A percentile compares a stretch with the other conserved stretches of the same genome.
phyloP scores from a whole-genome alignment of 352 stramenopile species.

The Globisporangium polare region DNA sequence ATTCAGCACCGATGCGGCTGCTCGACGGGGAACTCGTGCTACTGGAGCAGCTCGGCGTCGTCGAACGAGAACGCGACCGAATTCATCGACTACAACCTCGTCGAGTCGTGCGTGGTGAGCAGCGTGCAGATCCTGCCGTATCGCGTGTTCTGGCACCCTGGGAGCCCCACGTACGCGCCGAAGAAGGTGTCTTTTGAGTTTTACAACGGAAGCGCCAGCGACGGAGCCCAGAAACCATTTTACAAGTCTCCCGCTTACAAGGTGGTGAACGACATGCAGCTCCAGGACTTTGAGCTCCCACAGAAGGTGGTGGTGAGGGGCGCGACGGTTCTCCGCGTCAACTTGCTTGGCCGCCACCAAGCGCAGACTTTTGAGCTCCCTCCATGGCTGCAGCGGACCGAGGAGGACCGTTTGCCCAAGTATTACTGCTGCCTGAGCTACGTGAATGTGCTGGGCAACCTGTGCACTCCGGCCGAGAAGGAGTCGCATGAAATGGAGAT shows the following conservation, averaged over 20 bases:
- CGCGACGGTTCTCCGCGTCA: conserved; percentile 50
- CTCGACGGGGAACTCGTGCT: conserved; percentile 69
- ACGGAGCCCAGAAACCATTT: conserved; percentile 24
- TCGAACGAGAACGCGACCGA: conserved; percentile 50
- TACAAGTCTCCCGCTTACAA: conserved; percentile 51
- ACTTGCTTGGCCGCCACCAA: conserved; percentile 64
- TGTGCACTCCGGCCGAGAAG: conserved; percentile 19
- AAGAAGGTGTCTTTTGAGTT: conserved; percentile 71
- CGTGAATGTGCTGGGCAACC: conserved; percentile 57
- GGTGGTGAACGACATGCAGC: conserved; percentile 68
- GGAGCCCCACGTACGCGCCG: conserved; percentile 69
- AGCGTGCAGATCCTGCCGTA: conserved; percentile 73
- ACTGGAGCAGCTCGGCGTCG: conserved; percentile 82
- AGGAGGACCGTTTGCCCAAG: conserved; percentile 49
- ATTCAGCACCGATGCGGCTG: conserved; percentile 71
- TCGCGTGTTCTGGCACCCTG: conserved; percentile 75
- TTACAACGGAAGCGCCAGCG: conserved; percentile 22
- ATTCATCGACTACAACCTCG: conserved; percentile 72
- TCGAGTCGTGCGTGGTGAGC: conserved; percentile 51
- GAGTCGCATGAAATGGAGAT: conserved; percentile 9
- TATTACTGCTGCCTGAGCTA: conserved; percentile 83
- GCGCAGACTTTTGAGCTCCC: conserved; percentile 70
- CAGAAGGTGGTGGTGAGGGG: conserved; percentile 38
- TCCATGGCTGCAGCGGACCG: conserved; percentile 31
- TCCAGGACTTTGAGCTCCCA: conserved; percentile 59